Evolutionary conservation across 2,329 filamentous ascomycete species (phyloP).

Genomic region (Chaetomium olivaceum): DNA sequence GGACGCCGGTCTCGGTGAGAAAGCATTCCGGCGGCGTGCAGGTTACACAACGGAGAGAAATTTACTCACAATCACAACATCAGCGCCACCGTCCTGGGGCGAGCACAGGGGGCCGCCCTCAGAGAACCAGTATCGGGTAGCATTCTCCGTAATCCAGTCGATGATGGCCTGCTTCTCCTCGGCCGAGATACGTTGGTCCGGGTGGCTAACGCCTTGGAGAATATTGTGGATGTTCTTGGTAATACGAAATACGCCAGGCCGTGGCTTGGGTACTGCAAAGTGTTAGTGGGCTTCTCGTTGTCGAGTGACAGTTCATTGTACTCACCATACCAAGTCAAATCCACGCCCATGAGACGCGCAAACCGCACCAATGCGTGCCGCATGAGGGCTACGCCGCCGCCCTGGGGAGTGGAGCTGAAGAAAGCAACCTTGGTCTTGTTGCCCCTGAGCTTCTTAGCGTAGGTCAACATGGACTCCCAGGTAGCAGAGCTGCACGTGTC

Average conservation of each 20-base stretch:
- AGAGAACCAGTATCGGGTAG: conserved; percentile 71
- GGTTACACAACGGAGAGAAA: background rate
- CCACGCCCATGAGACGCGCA: conserved; percentile 63
- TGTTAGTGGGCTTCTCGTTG: conserved; percentile 17
- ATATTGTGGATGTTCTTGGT: conserved; percentile 91
- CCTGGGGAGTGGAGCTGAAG: conserved; percentile 78
- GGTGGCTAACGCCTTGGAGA: conserved; percentile 72
- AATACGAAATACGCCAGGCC: conserved; percentile 76
- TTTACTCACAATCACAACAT: conserved; percentile 64
- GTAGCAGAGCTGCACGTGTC: conserved; percentile 61
- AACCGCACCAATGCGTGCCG: conserved; percentile 75
- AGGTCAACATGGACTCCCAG: conserved; percentile 66
- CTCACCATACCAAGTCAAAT: conserved; percentile 71
- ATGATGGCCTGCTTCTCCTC: conserved; percentile 64
- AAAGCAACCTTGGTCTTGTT: conserved; percentile 71
- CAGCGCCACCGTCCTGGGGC: conserved; percentile 68
- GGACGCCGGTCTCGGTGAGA: conserved; percentile 16
- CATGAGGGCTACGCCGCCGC: conserved; percentile 82
- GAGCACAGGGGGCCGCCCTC: conserved; percentile 66
- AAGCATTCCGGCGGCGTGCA: conserved; percentile 10
- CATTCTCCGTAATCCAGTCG: conserved; percentile 73
- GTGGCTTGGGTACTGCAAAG: conserved; percentile 68
- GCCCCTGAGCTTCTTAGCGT: conserved; percentile 61
- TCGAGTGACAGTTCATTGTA: conserved; percentile 19
- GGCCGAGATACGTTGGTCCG: conserved; percentile 62